Percentiles rank a stretch among this genome's conserved stretches.
Conservation (phyloP, 2,329 filamentous ascomycete genomes). For the Aspergillus pseudoterreus region DNA sequence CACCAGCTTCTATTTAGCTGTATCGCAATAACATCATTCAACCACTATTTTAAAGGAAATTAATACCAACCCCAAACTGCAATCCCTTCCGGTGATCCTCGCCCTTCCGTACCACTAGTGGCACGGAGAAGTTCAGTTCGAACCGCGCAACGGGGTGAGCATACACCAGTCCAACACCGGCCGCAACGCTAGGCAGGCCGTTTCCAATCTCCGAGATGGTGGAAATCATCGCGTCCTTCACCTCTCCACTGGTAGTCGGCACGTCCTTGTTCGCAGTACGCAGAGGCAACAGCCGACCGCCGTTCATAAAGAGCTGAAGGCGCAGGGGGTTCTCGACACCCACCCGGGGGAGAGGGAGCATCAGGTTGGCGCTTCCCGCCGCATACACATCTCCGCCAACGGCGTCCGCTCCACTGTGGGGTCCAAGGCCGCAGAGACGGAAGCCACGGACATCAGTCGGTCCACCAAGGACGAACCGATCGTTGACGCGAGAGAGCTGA, state of each 20-base stretch:
- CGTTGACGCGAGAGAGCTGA: slow-evolving; percentile 75
- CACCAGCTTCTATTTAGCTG: slow-evolving; percentile 6
- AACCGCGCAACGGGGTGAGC: slow-evolving; percentile 91
- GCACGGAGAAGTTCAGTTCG: slow-evolving; percentile 92
- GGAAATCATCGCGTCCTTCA: slow-evolving; percentile 42
- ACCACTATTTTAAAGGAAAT: slow-evolving; percentile 67
- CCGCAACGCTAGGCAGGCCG: slow-evolving; percentile 78
- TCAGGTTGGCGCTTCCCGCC: slow-evolving; percentile 79
- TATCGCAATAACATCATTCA: slow-evolving; percentile 2
- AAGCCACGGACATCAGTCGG: slow-evolving; percentile 95
- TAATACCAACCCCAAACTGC: slow-evolving; percentile 93
- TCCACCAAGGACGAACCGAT: slow-evolving; percentile 91
- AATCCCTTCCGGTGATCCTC: slow-evolving; percentile 89
- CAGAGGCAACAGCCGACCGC: slow-evolving; percentile 77
- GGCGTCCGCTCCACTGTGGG: slow-evolving; percentile 78
- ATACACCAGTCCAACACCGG: slow-evolving; percentile 87
- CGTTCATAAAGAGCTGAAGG: slow-evolving; percentile 87
- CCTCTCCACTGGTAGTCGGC: slow-evolving; percentile 47
- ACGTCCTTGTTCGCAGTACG: slow-evolving; percentile 51
- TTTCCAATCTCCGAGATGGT: slow-evolving; percentile 69
- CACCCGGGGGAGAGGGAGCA: slow-evolving; percentile 77
- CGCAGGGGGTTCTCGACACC: slow-evolving; percentile 80
- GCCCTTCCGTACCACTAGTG: slow-evolving; percentile 73
- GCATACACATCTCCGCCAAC: slow-evolving; percentile 90
- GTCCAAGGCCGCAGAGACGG: slow-evolving; percentile 81